phyloP scores from a whole-genome alignment of 2,329 filamentous ascomycete genomes.

The Colletotrichum tofieldiae region DNA sequence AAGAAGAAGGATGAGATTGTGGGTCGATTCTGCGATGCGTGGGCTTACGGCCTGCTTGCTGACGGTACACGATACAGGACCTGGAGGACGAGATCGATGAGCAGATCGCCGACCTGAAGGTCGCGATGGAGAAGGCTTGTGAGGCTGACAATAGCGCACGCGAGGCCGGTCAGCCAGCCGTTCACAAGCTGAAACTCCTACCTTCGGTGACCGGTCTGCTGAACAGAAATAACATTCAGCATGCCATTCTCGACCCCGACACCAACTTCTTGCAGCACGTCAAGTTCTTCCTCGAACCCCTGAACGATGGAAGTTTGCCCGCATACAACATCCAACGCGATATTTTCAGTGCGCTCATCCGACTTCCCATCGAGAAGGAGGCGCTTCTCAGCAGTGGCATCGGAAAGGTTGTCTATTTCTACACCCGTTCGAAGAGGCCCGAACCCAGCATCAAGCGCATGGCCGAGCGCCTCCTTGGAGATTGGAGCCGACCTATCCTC shows the following conservation, averaged over 20 bases:
- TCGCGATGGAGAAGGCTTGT: slow-evolving; percentile 92
- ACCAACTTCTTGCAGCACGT: slow-evolving; percentile 96
- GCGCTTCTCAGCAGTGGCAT: slow-evolving; percentile 91
- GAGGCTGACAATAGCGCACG: slow-evolving; percentile 89
- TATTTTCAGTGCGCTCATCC: slow-evolving; percentile 85
- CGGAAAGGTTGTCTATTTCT: slow-evolving; percentile 96
- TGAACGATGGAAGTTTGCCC: slow-evolving; percentile 93
- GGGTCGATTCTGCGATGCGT: slow-evolving; percentile 53
- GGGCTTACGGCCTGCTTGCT: slow-evolving; percentile 37
- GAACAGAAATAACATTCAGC: slow-evolving; percentile 89
- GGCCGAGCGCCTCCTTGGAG: slow-evolving; percentile 91
- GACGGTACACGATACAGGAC: slow-evolving; percentile 70
- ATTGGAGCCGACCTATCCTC: slow-evolving; percentile 96
- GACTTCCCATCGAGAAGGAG: slow-evolving; percentile 92
- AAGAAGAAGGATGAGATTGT: slow-evolving; percentile 92
- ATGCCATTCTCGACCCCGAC: slow-evolving; percentile 91
- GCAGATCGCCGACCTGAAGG: slow-evolving; percentile 88
- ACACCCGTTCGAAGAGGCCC: slow-evolving; percentile 93
- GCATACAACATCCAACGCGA: slow-evolving; percentile 98
- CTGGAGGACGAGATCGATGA: slow-evolving; percentile 92
- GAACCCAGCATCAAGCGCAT: slow-evolving; percentile 92
- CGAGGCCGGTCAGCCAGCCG: slow-evolving; percentile 83
- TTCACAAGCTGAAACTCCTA: slow-evolving; percentile 94
- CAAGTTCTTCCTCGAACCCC: slow-evolving; percentile 96
- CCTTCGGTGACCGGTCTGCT: slow-evolving; percentile 91